These are phyloP conservation scores for Populus pruinosa DNA, from an alignment of 345 rosid species.

Conservation along the genomic window DNA sequence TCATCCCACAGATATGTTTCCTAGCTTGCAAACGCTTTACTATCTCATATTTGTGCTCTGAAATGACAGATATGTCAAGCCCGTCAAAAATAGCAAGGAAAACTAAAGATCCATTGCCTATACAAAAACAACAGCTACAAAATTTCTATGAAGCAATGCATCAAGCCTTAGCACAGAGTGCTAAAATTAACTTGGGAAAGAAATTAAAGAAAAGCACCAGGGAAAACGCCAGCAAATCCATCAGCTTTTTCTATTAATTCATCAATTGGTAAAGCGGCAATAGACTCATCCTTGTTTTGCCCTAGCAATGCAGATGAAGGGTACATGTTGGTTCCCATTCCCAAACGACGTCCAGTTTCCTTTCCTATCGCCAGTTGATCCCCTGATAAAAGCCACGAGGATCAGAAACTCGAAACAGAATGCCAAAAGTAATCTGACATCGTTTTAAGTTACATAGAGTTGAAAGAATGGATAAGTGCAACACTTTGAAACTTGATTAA, in stretches of 20 bases:
- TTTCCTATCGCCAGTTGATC: slow-evolving; percentile 98
- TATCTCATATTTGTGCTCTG: slow-evolving; percentile 98
- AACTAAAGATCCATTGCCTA: neutral
- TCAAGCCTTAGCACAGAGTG: neutral
- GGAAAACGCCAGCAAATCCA: slow-evolving; percentile 99
- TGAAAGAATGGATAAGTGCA: neutral
- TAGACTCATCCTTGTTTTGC: slow-evolving; percentile 91
- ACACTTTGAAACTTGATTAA: neutral
- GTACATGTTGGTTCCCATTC: slow-evolving; percentile 99
- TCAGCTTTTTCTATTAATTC: slow-evolving; percentile 98
- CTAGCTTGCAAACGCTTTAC: slow-evolving; percentile 94
- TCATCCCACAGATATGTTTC: slow-evolving; percentile 98
- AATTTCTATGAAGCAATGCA: neutral
- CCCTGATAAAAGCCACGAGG: slow-evolving; percentile 42
- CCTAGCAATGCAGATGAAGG: slow-evolving; percentile 95
- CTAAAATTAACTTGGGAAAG: slow-evolving; percentile 1
- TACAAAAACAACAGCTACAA: neutral
- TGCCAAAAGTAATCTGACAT: neutral
- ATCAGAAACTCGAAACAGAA: slow-evolving; percentile 10
- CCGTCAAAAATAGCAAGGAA: neutral
- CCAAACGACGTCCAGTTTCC: slow-evolving; percentile 96
- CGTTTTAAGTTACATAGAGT: neutral
- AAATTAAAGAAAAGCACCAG: slow-evolving; percentile 47
- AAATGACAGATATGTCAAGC: slow-evolving; percentile 9
- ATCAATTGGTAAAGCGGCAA: slow-evolving; percentile 83